Evolutionary conservation across 768 basidiomycete genomes (phyloP), one percentile per base, ranked within the genome.

Genomic region (Symmetrospora coprosmae): DNA sequence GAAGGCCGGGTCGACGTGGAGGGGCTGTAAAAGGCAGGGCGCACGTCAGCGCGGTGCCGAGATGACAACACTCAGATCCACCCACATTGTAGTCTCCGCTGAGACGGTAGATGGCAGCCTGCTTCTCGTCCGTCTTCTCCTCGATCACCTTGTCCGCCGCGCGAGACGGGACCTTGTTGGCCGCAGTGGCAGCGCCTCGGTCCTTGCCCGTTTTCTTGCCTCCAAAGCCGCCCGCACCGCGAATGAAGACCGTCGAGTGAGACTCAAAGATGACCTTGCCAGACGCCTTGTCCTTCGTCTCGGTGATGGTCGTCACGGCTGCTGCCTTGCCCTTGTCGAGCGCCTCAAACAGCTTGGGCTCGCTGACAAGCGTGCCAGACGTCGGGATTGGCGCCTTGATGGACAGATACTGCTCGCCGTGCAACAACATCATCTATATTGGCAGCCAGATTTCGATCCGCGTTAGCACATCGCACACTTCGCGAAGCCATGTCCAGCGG

Each of bases 211-310:
- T 74, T 60, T 87, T 85, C 75, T 85, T 87, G 17, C 94, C 94
- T 2, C 88, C 88, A 72, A 99, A 94, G 0, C 90, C 91, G n/a
- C 94, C 94, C 25, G 86, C 79, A 1, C 90, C 91, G 58, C 94
- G 86, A 64, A 92, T 81, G 73, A 96, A 86, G 1, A 91, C 77
- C 0, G 92, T 99, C 13, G 82, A 80, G 71, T 91, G 86, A 72
- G 87, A 94, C 74, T 94, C 89, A 70, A 87, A 92, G 53, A 97
- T 78, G 52, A 87, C 74, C 56, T 85, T 76, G 2, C 89, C 90
- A 0, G 82, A 81, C 43, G 70, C 70, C 69, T 84, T 83, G 73
- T 97, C 87, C 67, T 81, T 80, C 2, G 90, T 92, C 66, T 85
- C 80, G 3, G 85, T 80, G 25, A 85, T 75, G 27, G 76, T 76